Base-by-base conservation (phyloP, 164 flowering plant genomes). In the Nymphaea thermarum region DNA sequence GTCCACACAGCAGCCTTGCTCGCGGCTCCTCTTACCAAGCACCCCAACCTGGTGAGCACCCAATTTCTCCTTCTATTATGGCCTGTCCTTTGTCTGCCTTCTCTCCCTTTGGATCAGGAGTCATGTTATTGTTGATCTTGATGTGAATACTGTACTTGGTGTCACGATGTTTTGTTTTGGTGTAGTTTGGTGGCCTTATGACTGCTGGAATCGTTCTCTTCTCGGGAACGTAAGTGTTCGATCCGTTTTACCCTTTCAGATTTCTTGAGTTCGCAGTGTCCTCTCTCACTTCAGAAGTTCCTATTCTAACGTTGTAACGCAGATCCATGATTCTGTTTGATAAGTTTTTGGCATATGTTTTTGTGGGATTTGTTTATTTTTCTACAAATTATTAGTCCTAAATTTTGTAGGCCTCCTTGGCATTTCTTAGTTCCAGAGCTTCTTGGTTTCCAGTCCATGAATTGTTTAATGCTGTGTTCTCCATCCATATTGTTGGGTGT, bases 1-100 rank as follows among this genome's bases (percentile, higher is more conserved):
- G 91, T 86, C 75, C 99, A 94, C 78, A 87, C 99, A 16, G 91
- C 94, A 3, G 98, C 99, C 36, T 74, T 95, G 71, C 68, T 92
- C 76, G 83, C 88, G 68, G 93, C 96, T 63, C 98, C 99, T 47
- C 17, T 85, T 17, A 81, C 89, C 62, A 88, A 81, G 47, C 64
- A 80, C 74, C 99, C 99, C 18, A 78, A 81, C 64, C 57, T 88
- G 71, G 98, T 92, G 66, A 79, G 90, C 75, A 44, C 42, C 68
- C 47, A 67, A 76, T 62, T 18, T 59, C 11, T 44, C 10, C 65
- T 42, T 67, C 4, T 43, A 2, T 53, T 65, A 64, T 36, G 6
- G 3, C 55, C n/a, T 41, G 5, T n/a, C 61, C 62, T 68, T 42
- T 69, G 60, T 8, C 5, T n/a, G 45, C 43, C 36, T 68, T 73